These are phyloP conservation scores for Sphaerostilbella broomeana DNA, from an alignment of 2,329 filamentous ascomycete species.

Conservation along the genomic window DNA sequence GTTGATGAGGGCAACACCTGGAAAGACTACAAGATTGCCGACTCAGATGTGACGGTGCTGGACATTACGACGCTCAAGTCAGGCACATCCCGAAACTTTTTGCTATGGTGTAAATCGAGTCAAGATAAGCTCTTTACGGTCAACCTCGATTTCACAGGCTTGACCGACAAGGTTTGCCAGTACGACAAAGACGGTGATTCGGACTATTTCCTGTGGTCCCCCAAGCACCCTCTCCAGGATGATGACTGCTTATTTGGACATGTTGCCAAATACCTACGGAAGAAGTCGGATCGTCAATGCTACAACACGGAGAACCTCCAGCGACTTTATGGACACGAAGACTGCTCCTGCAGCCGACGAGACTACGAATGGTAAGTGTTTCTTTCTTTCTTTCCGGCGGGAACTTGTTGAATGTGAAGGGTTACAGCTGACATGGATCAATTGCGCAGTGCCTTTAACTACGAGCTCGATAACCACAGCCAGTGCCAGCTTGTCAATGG, in stretches of 20 bases:
- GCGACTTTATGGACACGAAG: conserved; percentile 63
- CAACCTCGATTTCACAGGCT: conserved; percentile 82
- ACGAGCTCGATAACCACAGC: conserved; percentile 68
- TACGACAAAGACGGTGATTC: conserved; percentile 53
- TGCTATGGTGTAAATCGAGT: conserved; percentile 69
- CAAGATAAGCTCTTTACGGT: conserved; percentile 60
- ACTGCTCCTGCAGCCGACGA: conserved; percentile 75
- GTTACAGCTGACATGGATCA: not conserved
- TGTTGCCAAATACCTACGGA: conserved; percentile 80
- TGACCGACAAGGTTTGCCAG: conserved; percentile 67
- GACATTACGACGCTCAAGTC: conserved; percentile 85
- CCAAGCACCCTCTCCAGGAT: conserved; percentile 70
- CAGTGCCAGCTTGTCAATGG: conserved; percentile 73
- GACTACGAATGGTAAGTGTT: conserved; percentile 84
- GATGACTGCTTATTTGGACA: conserved; percentile 91
- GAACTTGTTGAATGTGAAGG: too few species aligned
- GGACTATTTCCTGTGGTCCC: conserved; percentile 85
- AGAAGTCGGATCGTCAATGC: conserved; percentile 71
- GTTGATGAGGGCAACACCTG: conserved; percentile 76
- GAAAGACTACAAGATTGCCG: conserved; percentile 66
- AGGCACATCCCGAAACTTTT: conserved; percentile 83
- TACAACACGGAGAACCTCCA: conserved; percentile 72
- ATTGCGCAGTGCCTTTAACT: conserved; percentile 86
- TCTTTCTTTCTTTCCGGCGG: not conserved
- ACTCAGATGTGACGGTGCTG: conserved; percentile 63